Evolutionary conservation across 345 rosid genomes (phyloP).

Genomic region (Pistacia atlantica): DNA sequence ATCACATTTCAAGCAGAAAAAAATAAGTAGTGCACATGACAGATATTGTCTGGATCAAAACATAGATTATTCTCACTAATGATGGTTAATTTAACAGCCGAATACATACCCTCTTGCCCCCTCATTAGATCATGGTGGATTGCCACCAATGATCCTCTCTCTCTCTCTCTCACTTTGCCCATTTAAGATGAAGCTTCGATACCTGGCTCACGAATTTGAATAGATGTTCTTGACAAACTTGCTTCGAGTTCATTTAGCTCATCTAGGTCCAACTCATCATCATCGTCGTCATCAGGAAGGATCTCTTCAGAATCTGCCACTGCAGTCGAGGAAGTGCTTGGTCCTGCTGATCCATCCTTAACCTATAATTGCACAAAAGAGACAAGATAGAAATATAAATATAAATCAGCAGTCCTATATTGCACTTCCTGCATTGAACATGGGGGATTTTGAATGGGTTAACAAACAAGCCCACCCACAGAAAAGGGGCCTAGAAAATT

Average conservation of each 20-base stretch:
- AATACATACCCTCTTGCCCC: conserved; percentile 6
- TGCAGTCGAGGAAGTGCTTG: conserved; percentile 28
- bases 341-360: conserved; percentile 27
- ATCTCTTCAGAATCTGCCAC: conserved; percentile 33
- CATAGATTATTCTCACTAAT: conserved; percentile 1
- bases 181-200: conserved; percentile 25
- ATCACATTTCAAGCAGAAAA: neutral
- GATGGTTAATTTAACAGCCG: neutral
- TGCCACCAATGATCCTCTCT: neutral
- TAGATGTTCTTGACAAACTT: conserved; percentile 69
- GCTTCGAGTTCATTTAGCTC: conserved; percentile 83
- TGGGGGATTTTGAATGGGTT: neutral
- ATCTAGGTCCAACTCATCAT: conserved; percentile 72
- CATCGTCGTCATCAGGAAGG: conserved; percentile 25
- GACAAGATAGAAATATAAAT: neutral
- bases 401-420: neutral
- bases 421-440: neutral
- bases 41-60: neutral
- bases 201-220: conserved; percentile 55
- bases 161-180: conserved; percentile 5
- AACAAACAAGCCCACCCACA: neutral
- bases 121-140: neutral
- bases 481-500: neutral
- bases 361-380: conserved; percentile 30
- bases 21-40: neutral